Evolutionary conservation across 495 filamentous ascomycete genomes (phyloP), one percentile per base, ranked within the genome.

Genomic region (Penicillium egyptiacum): DNA sequence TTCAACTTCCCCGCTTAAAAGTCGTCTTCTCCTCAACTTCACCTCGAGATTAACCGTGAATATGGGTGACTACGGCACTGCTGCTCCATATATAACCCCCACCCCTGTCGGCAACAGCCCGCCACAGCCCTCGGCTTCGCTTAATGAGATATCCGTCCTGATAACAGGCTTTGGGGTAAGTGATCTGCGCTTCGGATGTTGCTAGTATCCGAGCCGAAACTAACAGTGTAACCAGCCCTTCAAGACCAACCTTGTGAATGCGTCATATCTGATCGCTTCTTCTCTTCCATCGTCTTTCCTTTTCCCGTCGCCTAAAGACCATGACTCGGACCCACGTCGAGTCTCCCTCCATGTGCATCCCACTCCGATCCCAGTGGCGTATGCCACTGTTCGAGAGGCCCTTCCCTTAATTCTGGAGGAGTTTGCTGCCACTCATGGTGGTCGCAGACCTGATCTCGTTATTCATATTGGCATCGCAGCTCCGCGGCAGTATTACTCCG

Each of bases 381-480:
- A 93, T 69, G 66, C 74, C 11, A 75, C 76, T n/a, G 84, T 93
- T 0, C 79, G 83, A 28, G 70, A 75, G 31, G 57, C 82, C 0
- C 72, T 92, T 11, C 91, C 91, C 2, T 59, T 57, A 14, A 78
- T 92, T 28, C 65, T 83, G 16, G 65, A 69, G 10, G 63, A 70
- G 17, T 73, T 69, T 51, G 65, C 64, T 19, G 65, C 69, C n/a
- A 50, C 58, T 0, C 70, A 79, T 42, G 70, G 60, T 10, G 70
- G 70, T 17, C 72, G 75, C 6, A 78, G 75, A 41, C 81, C 87
- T 20, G 88, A 91, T 69, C 69, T 87, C 20, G 78, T 86, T 12
- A 70, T 96, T 5, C 89, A 93, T 66, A 87, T 96, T 55, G 91
- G 91, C 37, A 89, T 95, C 76, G 89, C 91, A 0, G 82, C 88